Base-by-base conservation (phyloP, 2,329 filamentous ascomycete genomes). In the Truncatella angustata region DNA sequence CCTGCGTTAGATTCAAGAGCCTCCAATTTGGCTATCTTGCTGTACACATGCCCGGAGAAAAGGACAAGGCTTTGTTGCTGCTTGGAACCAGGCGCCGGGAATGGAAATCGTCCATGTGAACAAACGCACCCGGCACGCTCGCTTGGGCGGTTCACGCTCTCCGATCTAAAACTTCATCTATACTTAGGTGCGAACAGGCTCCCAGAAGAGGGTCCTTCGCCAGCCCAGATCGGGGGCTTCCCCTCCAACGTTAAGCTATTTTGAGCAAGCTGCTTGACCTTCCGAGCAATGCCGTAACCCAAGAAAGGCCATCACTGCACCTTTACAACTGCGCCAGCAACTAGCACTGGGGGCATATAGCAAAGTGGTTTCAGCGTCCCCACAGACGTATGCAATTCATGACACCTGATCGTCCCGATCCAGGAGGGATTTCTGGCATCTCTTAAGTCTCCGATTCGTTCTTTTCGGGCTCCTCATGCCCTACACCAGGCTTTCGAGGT, bases 351-450 rank as follows among this genome's bases (percentile, higher is more conserved):
- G 39, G n/a, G 18, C 11, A 18, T n/a, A 16, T 40, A 18, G 37
- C n/a, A 36, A 16, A 44, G 14, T 20, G 18, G 65, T 66, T 66
- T 66, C 63, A 63, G 59, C 51, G 56, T 60, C 56, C 53, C 64
- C 63, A 66, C 64, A 60, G 60, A 58, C 61, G 57, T 66, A 62
- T 63, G 61, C 63, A 60, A 61, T 64, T 64, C 65, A 64, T 63
- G 60, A 57, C 62, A 53, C 53, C 58, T 51, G 61, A 62, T 63
- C 61, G 24, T 50, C 37, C 48, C 26, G 16, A 50, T 46, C 42
- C 14, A 18, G 18, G 18, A 42, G 35, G 21, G 47, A 40, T 49
- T 42, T 51, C 23, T 37, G 20, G 40, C 26, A 39, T 56, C 56
- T 55, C 24, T 24, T 43, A n/a, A n/a, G n/a, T 43, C 40, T 43